Evolutionary conservation across 2,329 filamentous ascomycete genomes (phyloP), one percentile per base, ranked within the genome.

Genomic region (Xylaria arbuscula): DNA sequence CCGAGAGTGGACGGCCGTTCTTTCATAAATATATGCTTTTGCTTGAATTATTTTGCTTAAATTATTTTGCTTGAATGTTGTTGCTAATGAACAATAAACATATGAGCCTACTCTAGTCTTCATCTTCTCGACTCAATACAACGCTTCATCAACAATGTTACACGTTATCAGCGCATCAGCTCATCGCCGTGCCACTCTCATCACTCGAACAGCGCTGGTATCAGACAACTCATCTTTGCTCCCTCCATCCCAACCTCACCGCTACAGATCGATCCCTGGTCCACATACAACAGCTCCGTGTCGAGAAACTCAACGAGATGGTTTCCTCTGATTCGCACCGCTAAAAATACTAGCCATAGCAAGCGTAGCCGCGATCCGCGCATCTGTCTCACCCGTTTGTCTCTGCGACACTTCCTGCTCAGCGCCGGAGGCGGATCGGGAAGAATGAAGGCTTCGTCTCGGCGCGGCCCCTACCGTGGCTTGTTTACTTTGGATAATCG

Each of bases 341-440:
- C 34, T 48, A 24, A 13, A n/a, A 13, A 24, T 32, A 13, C 45
- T 68, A 15, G 67, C 64, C 2, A 71, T 9, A 9, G 70, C 67
- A 42, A 67, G 40, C 59, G 50, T 59, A 47, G 67, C 62, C 2
- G 70, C 70, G 9, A 71, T 66, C 17, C 58, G 58, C 17, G 67
- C 67, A 24, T 66, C 51, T 19, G 22, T 59, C 38, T 60, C 57
- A 2, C 32, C 32, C 13, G 48, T 51, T 17, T 60, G 42, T 24
- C 40, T 68, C 50, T 56, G 45, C 17, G 58, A 13, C n/a, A 8
- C 38, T 36, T 63, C 62, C 22, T 57, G 53, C 15, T 36, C 54
- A 15, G 53, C 11, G n/a, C n/a, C 15, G 9, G 60, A 45, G 7
- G 42, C 32, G 11, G 36, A 22, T 8, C 7, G 13, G 22, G 28